A percentile compares a stretch with the other conserved stretches of the same genome.
Evolutionary conservation across 1,139 yeast species (phyloP).

Genomic region (Pichia sp.): DNA sequence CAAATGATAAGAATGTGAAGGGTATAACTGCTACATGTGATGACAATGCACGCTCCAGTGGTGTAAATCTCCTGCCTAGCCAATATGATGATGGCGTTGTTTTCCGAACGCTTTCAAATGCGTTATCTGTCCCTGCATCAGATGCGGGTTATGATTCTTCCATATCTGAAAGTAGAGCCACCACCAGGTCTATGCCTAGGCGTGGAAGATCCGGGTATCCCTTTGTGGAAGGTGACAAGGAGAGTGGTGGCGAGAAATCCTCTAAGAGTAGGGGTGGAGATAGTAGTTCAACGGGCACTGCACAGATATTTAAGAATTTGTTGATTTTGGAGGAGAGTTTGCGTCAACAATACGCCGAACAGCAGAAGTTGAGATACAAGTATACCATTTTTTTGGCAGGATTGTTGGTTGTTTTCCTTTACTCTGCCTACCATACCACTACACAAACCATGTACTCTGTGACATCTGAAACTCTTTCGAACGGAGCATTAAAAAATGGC

Average conservation of each 20-base stretch:
- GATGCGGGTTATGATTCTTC: slow-evolving; percentile 3
- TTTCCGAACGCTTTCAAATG: slow-evolving; percentile 3
- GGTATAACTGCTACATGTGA: neutral
- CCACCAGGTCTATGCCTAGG: no score
- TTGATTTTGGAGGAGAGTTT: slow-evolving; percentile 79
- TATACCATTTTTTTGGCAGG: slow-evolving; percentile 57
- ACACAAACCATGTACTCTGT: no score
- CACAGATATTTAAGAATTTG: slow-evolving; percentile 71
- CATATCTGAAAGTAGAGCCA: slow-evolving; percentile 16
- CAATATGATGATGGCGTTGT: slow-evolving; percentile 10
- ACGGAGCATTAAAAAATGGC: no score
- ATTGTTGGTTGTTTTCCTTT: slow-evolving; percentile 20
- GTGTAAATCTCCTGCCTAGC: no score
- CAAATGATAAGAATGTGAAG: neutral
- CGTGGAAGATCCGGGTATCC: no score
- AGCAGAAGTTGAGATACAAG: slow-evolving; percentile 60
- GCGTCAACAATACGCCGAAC: slow-evolving; percentile 71
- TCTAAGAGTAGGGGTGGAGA: slow-evolving; percentile 9
- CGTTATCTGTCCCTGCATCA: slow-evolving; percentile 3
- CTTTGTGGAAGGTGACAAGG: no score
- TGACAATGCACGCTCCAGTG: neutral
- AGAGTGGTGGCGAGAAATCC: neutral
- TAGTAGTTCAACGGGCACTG: slow-evolving; percentile 30
- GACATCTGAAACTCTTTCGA: no score
- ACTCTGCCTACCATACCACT: no score